phyloP scores from a whole-genome alignment of 1,284 basidiomycete species.

The Melampsora occidentalis region DNA sequence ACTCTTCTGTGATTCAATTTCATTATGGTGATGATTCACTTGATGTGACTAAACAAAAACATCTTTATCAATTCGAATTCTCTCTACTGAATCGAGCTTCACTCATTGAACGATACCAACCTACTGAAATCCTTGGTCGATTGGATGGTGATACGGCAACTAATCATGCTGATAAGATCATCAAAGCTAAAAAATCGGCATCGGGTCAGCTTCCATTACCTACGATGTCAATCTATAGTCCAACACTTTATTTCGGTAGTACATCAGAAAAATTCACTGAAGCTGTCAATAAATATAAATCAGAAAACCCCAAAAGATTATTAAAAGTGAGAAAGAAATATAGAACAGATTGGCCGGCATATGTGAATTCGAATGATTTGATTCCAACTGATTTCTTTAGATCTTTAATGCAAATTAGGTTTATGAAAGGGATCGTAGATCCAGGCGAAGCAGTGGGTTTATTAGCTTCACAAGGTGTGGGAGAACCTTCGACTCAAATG shows the following conservation, averaged over 20 bases:
- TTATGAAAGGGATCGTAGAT: conserved; percentile 88
- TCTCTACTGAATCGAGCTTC: conserved; percentile 81
- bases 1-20: conserved; percentile 92
- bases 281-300: conserved; percentile 75
- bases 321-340: conserved; percentile 63
- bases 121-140: conserved; percentile 62
- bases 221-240: conserved; percentile 71
- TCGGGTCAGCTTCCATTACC: conserved; percentile 65
- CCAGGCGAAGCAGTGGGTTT: conserved; percentile 97
- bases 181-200: conserved; percentile 67
- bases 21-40: conserved; percentile 94
- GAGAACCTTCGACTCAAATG: conserved; percentile 99
- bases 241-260: conserved; percentile 76
- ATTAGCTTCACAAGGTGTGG: conserved; percentile 96
- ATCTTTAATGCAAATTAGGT: conserved; percentile 79
- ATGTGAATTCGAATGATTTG: conserved; percentile 60
- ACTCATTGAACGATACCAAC: conserved; percentile 71
- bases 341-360: conserved; percentile 51
- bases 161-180: conserved; percentile 81
- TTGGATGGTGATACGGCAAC: conserved; percentile 70
- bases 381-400: conserved; percentile 65
- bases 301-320: conserved; percentile 72
- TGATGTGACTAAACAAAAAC: conserved; percentile 78
- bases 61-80: conserved; percentile 81
- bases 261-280: conserved; percentile 90